Percentiles rank a stretch among this genome's conserved stretches.
Conservation (phyloP, 2,329 filamentous ascomycete genomes). For the Clonostachys rhizophaga region DNA sequence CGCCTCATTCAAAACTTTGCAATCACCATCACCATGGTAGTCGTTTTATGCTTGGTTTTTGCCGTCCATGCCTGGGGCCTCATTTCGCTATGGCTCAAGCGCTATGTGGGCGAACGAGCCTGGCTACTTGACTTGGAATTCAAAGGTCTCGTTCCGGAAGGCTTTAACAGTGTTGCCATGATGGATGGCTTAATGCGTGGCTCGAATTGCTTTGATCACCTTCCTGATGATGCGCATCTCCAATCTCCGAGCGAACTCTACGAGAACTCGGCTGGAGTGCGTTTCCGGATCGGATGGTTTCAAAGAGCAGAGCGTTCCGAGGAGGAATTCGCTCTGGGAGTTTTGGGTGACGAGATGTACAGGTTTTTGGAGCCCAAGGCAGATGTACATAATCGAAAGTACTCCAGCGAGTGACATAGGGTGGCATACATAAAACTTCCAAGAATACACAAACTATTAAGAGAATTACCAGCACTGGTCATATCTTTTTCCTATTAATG, state of each 20-base stretch:
- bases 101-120: neutral
- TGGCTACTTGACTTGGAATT: neutral
- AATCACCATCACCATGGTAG: neutral
- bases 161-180: neutral
- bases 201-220: neutral
- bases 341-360: neutral
- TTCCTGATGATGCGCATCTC: neutral
- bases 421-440: too few relatives aligned
- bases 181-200: neutral
- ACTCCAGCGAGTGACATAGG: too few relatives aligned
- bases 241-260: neutral
- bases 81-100: neutral
- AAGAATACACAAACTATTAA: too few relatives aligned
- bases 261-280: neutral
- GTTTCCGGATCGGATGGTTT: neutral
- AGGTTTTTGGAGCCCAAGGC: neutral
- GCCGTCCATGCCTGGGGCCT: neutral
- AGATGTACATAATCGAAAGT: neutral
- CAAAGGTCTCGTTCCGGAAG: neutral
- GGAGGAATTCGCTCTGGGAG: neutral
- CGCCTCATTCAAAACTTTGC: neutral
- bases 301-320: neutral
- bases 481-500: too few relatives aligned
- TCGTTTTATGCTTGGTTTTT: neutral
- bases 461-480: too few relatives aligned